Evolutionary conservation across 2,329 filamentous ascomycete species (phyloP), one percentile per base, ranked within the genome.

Genomic region (Thermothelomyces thermophilus): DNA sequence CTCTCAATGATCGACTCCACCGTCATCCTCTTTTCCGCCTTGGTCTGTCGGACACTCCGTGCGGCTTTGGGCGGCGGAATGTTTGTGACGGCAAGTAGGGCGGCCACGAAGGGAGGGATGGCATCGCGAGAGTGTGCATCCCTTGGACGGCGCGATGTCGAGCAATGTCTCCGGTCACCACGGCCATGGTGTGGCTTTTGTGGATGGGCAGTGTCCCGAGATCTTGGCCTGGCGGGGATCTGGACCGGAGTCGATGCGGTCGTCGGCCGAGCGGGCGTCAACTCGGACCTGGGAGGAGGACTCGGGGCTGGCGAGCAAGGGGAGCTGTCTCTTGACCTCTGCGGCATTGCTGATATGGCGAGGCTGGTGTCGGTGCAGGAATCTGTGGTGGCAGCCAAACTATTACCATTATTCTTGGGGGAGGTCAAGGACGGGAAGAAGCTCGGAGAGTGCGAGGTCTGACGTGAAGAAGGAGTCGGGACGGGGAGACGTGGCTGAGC

Each of bases 41-140:
- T 51, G 54, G 59, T 42, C 57, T 63, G 63, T 19, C 63, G 62
- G 37, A 61, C 42, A 41, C 48, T 68, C 31, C 67, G 66, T 41
- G 66, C 63, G 24, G 66, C 63, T 48, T 67, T 72, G 56, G 72
- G 65, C 43, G 74, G 64, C 57, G 78, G 81, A 43, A 84, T 84
- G 54, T 73, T 75, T 26, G 81, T 84, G 46, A 81, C 70, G 28
- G 81, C 81, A 30, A 84, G 68, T 24, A 84, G 68, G 11, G 79
- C 78, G 5, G 79, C 79, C 24, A 84, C 73, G 0, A 79, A 81
- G 0, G 80, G 73, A 5, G 80, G 75, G 19, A 84, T 70, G 14
- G 72, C 68, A 50, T 80, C 76, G 5, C 77, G 72, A 1, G 74
- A 73, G 60, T 76, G 74, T 2, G 69, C 64, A 47, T 75, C 70